phyloP scores from a whole-genome alignment of 2,329 filamentous ascomycete genomes.

The Arthrobotrys sinensis region DNA sequence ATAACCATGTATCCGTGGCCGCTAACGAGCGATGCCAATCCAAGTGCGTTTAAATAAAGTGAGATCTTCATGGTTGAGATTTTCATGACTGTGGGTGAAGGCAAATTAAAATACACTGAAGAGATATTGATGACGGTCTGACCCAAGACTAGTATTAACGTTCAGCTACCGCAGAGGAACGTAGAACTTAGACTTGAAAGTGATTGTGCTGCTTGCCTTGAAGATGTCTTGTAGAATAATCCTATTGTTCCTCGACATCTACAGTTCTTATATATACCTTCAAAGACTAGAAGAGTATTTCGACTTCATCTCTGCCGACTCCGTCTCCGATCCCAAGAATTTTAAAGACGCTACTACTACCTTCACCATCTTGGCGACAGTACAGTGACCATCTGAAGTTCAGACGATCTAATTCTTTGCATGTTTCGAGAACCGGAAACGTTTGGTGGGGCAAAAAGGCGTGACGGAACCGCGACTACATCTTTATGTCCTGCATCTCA shows the following conservation, averaged over 20 bases:
- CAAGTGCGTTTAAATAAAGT: constrained; percentile 9
- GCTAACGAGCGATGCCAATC: constrained; percentile 62
- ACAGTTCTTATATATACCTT: constrained; percentile 20
- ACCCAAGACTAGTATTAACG: too few relatives aligned
- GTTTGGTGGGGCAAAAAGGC: constrained; percentile 26
- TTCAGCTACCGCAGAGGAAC: neutral
- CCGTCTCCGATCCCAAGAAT: constrained; percentile 5
- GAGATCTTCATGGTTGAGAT: constrained; percentile 4
- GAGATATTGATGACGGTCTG: too few relatives aligned
- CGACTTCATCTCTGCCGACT: neutral
- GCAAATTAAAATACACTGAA: neutral
- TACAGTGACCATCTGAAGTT: neutral
- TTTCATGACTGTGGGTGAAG: constrained; percentile 10
- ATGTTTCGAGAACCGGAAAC: neutral
- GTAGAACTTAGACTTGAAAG: neutral
- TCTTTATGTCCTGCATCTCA: too few relatives aligned
- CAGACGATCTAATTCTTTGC: constrained; percentile 15
- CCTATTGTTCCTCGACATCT: constrained; percentile 15
- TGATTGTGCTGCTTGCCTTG: neutral
- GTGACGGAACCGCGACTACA: constrained; percentile 15
- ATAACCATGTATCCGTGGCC: constrained; percentile 70
- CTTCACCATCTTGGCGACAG: neutral
- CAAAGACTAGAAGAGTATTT: neutral
- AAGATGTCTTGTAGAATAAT: constrained; percentile 3
- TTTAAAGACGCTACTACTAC: neutral